Percentiles rank a stretch among this genome's conserved stretches.
Evolutionary conservation across 345 rosid species (phyloP).

Genomic region (Camelina laxa): DNA sequence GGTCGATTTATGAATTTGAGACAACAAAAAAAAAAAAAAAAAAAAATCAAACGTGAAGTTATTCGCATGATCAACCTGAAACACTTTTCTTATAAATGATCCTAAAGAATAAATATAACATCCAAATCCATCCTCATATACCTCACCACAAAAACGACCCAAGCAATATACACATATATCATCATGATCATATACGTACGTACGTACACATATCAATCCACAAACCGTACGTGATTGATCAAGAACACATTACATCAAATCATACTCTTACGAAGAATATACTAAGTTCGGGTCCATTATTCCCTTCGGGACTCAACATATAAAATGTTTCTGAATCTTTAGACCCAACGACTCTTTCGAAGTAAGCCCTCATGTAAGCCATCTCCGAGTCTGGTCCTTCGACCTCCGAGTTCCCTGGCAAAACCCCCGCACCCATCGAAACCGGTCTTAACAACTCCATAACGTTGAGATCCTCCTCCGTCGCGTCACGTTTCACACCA

Average conservation of each 20-base stretch:
- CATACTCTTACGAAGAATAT: constrained; percentile 74
- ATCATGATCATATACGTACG: constrained; percentile 7
- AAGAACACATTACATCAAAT: constrained; percentile 31
- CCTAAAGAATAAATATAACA: background rate
- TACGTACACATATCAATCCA: constrained; percentile 1
- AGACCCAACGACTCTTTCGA: constrained; percentile 79
- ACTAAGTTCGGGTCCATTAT: constrained; percentile 83
- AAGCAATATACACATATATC: constrained; percentile 3
- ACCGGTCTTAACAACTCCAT: constrained; percentile 82
- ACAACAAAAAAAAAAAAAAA: too few species aligned
- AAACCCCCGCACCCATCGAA: constrained; percentile 88
- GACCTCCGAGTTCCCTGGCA: constrained; percentile 65
- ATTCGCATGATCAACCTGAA: constrained; percentile 2
- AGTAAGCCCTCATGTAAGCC: constrained; percentile 81
- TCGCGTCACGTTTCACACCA: constrained; percentile 68
- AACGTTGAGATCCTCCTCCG: constrained; percentile 68
- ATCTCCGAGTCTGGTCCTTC: constrained; percentile 78
- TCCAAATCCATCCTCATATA: background rate
- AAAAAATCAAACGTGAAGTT: background rate
- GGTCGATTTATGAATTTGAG: background rate
- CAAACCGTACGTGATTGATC: background rate
- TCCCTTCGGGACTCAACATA: constrained; percentile 86
- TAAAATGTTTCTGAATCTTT: constrained; percentile 82
- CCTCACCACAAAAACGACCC: background rate
- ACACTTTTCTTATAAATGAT: background rate